Evolutionary conservation across 495 filamentous ascomycete species (phyloP).

Genomic region (Xylaria grammica): DNA sequence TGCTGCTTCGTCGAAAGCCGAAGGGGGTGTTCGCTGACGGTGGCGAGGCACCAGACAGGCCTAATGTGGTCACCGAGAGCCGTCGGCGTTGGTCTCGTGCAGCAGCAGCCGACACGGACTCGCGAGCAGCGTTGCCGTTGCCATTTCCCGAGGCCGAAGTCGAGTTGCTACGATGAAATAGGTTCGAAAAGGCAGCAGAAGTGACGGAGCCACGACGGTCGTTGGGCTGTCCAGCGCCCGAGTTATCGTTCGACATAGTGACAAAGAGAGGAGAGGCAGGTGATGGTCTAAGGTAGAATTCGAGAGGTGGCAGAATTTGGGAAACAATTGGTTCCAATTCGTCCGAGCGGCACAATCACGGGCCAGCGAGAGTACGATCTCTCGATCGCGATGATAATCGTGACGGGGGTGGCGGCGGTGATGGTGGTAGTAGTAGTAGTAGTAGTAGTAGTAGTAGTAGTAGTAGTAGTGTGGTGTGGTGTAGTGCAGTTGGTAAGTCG

Average conservation of each 20-base stretch:
- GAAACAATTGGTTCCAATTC: not conserved
- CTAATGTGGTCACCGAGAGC: slow-evolving; percentile 85
- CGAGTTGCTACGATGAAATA: slow-evolving; percentile 59
- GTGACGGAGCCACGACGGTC: slow-evolving; percentile 63
- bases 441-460: not conserved
- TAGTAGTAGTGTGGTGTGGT: not conserved
- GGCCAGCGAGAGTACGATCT: not conserved
- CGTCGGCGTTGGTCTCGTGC: slow-evolving; percentile 78
- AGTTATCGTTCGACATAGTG: slow-evolving; percentile 40
- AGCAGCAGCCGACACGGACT: slow-evolving; percentile 67
- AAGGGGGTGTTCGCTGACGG: slow-evolving; percentile 61
- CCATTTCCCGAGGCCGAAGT: slow-evolving; percentile 35
- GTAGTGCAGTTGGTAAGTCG: not conserved
- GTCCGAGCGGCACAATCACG: slow-evolving; percentile 14
- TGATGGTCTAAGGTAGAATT: not conserved
- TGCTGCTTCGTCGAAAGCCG: slow-evolving; percentile 71
- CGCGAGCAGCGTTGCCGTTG: slow-evolving; percentile 53
- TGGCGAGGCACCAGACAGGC: slow-evolving; percentile 79
- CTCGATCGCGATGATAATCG: not conserved
- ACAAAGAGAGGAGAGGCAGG: not conserved
- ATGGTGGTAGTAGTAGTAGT: not conserved
- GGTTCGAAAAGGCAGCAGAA: slow-evolving; percentile 57
- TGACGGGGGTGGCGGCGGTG: not conserved
- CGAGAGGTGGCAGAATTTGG: not conserved
- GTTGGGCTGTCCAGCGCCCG: slow-evolving; percentile 40